Base-by-base conservation (phyloP, 139 green algal species). In the Eudorina sp. region DNA sequence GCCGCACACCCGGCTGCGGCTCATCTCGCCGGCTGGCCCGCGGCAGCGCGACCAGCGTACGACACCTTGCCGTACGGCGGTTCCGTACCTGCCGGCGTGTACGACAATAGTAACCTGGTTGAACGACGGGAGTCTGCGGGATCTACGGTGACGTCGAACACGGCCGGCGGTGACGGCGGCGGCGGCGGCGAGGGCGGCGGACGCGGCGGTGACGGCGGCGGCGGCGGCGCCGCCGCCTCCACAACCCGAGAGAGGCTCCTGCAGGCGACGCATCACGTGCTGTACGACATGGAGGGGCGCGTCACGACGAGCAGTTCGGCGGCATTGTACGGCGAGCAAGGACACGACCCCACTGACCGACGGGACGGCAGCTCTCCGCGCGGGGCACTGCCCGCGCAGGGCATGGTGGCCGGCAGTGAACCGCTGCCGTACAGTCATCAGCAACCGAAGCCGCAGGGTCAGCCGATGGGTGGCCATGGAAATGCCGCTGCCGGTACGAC, bases 91-190 rank as follows among this genome's bases (percentile, higher is more conserved):
- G 41, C 9, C 45, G 1, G 43, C 25, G 45, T 1, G 43, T 19
- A 31, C 72, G 41, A 7, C 8, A 58, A 18, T 41, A 38, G 9
- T 18, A 40, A 41, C 43, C 43, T 18, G 2, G 72, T 80, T 9
- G 72, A 80, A 27, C 41, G 72, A 1, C 72, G 72, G 18, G 72
- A 80, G 43, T 80, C 72, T 16, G 72, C 72, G 13, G 72, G 72
- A 4, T 80, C 72, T 4, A 80, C 72, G 3, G 41, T 80, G 9
- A 80, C 72, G 19, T 31, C 27, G 36, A 80, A 48, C 21, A 38
- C 64, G 64, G 64, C 68, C 68, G 31, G 68, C 68, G n/a, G 62
- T 43, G 29, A 41, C 29, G n/a, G 62, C 29, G 29, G 5, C 62
- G 16, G n/a, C 62, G 62, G 62, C 62, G 62, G 62, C 29, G n/a